Percentiles rank a stretch among this genome's conserved stretches.
These are phyloP conservation scores for Chenopodium album DNA, from an alignment of 148 eudicot species.

Conservation along the genomic window DNA sequence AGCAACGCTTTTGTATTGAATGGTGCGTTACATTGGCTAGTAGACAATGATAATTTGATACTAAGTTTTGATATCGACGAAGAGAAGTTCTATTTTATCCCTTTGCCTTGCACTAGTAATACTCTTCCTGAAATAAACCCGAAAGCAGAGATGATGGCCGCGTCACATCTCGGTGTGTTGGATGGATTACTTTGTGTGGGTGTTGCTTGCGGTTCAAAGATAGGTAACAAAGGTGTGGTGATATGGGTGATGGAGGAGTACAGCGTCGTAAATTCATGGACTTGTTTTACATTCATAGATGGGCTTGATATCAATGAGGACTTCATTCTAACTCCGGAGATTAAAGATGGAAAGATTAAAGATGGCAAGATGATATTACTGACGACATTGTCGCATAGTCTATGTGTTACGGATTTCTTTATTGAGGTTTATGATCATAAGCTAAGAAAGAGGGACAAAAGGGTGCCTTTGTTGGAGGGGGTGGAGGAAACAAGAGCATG, in stretches of 20 bases:
- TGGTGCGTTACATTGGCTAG: constrained; percentile 7
- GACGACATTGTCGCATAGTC: not conserved
- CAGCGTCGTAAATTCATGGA: not conserved
- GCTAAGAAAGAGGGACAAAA: not conserved
- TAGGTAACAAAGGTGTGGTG: not conserved
- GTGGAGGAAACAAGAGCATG: not conserved
- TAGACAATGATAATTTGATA: not conserved
- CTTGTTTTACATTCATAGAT: not conserved
- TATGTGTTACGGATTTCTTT: no score
- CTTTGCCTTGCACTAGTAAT: no score
- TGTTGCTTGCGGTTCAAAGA: not conserved
- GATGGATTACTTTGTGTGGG: not conserved
- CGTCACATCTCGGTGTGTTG: not conserved
- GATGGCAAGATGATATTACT: not conserved
- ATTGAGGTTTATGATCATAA: not conserved
- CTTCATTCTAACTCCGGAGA: not conserved
- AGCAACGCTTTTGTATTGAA: not conserved
- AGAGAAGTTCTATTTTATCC: not conserved
- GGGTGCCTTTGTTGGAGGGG: not conserved
- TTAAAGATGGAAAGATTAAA: not conserved
- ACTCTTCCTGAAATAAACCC: no score
- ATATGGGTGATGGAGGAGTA: constrained; percentile 6
- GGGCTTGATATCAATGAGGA: not conserved
- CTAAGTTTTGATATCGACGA: not conserved
- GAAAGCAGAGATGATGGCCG: not conserved